Conservation (phyloP, 257 asterid species). For the Solanum clarkiae region DNA sequence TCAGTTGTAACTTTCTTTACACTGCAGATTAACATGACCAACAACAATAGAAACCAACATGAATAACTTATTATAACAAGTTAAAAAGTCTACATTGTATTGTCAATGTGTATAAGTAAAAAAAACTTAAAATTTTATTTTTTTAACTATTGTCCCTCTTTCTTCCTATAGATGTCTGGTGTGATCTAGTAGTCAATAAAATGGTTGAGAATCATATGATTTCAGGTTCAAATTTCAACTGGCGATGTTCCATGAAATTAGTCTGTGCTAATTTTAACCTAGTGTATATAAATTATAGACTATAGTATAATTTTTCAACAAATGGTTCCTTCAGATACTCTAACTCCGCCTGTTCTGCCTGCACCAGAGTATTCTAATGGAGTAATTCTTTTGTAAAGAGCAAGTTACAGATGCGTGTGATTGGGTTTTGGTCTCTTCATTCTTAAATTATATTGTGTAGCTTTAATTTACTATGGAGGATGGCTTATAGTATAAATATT, state of each 20-base stretch:
- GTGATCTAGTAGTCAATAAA: background rate
- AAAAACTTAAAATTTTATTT: background rate
- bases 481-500: background rate
- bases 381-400: slow-evolving; percentile 27
- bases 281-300: background rate
- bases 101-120: background rate
- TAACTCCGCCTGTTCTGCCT: background rate
- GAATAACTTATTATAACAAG: background rate
- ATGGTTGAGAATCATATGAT: background rate
- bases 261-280: background rate
- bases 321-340: background rate
- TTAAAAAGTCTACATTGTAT: background rate
- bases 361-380: background rate
- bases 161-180: background rate
- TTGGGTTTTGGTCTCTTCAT: slow-evolving; percentile 33
- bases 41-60: background rate
- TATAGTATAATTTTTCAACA: background rate
- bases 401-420: slow-evolving; percentile 26
- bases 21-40: background rate
- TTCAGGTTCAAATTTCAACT: background rate
- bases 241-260: background rate
- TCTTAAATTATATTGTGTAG: slow-evolving; percentile 11
- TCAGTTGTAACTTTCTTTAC: background rate
- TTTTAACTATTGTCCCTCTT: slow-evolving; percentile 1
- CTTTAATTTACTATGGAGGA: background rate